Conservation (phyloP, 306 rosid genomes). For the Vachellia pachyceras region DNA sequence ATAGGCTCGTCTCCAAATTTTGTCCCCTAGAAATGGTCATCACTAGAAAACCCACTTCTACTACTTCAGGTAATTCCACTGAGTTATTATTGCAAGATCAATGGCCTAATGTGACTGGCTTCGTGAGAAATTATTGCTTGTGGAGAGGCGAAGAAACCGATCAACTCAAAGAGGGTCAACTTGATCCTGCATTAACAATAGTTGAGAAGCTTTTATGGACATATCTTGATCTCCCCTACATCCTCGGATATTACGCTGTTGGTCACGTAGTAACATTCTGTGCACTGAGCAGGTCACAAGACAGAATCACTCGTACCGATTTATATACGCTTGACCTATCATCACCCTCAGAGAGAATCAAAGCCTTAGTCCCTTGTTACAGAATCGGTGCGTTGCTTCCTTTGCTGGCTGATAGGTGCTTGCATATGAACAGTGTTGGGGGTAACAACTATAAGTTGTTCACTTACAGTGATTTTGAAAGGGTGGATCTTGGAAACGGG, state of each 20-base stretch:
- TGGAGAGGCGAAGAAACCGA: slow-evolving; percentile 96
- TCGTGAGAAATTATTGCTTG: slow-evolving; percentile 65
- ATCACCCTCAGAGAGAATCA: slow-evolving; percentile 62
- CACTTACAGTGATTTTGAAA: slow-evolving; percentile 74
- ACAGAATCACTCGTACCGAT: slow-evolving; percentile 64
- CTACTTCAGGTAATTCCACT: background rate
- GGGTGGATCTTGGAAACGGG: slow-evolving; percentile 61
- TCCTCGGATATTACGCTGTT: slow-evolving; percentile 77
- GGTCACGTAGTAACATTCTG: slow-evolving; percentile 74
- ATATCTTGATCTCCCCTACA: slow-evolving; percentile 71
- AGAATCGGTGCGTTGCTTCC: slow-evolving; percentile 62
- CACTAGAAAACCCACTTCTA: slow-evolving; percentile 53
- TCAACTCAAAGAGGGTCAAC: slow-evolving; percentile 50
- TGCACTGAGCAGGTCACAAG: slow-evolving; percentile 65
- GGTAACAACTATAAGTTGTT: slow-evolving; percentile 25
- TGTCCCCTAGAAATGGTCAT: slow-evolving; percentile 57
- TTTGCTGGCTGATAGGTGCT: slow-evolving; percentile 62
- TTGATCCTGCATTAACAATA: slow-evolving; percentile 59
- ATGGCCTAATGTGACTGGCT: slow-evolving; percentile 88
- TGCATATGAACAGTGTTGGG: slow-evolving; percentile 13
- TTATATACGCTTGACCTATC: slow-evolving; percentile 61
- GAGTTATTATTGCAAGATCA: slow-evolving; percentile 67
- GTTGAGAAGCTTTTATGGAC: slow-evolving; percentile 72
- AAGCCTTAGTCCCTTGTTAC: slow-evolving; percentile 71
- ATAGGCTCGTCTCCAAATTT: slow-evolving; percentile 63